A percentile compares a stretch with the other conserved stretches of the same genome.
These are phyloP conservation scores for Jimgerdemannia flammicorona DNA, from an alignment of 192 early-diverging fungal genomes.

Conservation along the genomic window DNA sequence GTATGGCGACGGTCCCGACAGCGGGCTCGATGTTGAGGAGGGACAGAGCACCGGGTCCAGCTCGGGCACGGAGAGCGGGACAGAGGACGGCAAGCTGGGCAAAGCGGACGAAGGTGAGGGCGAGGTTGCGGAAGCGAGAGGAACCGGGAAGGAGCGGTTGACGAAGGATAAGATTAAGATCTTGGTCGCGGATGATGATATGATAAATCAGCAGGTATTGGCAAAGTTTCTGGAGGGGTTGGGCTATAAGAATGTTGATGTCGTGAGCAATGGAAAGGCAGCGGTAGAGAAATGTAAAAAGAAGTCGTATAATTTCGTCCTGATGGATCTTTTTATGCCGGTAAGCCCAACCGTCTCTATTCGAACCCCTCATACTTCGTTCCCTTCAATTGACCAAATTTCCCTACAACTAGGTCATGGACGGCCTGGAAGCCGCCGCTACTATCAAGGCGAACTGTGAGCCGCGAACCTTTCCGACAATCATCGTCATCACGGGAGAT, in stretches of 20 bases:
- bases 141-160: background rate
- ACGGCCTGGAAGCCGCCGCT: constrained; percentile 4
- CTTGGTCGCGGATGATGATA: constrained; percentile 5
- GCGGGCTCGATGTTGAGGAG: background rate
- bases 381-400: background rate
- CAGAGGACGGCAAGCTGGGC: background rate
- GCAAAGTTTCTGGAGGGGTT: constrained; percentile 7
- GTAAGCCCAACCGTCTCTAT: background rate
- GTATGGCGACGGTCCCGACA: background rate
- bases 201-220: constrained; percentile 11
- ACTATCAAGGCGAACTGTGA: background rate
- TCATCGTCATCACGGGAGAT: constrained; percentile 8
- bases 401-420: background rate
- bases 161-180: constrained; percentile 4
- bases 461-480: background rate
- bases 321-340: constrained; percentile 16
- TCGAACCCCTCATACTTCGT: background rate
- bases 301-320: background rate
- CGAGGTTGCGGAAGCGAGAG: background rate
- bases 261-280: constrained; percentile 12
- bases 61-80: background rate
- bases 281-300: constrained; percentile 12
- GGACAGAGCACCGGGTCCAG: background rate
- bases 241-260: constrained; percentile 4
- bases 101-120: background rate